phyloP scores from a whole-genome alignment of 1,284 basidiomycete genomes.

The Fistulina hepatica region DNA sequence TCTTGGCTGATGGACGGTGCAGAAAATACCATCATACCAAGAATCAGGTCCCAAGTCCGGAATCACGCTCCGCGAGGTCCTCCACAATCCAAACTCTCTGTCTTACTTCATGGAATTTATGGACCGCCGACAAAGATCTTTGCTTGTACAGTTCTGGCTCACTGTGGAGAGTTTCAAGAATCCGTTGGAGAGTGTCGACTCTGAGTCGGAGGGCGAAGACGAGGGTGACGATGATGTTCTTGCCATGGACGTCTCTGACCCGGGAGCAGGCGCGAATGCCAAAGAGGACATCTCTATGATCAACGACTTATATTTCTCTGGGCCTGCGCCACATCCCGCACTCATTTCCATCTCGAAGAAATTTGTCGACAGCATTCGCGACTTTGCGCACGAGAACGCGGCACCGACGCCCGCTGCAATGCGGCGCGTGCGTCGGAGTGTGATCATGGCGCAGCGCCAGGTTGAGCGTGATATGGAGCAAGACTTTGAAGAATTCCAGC shows the following conservation, averaged over 20 bases:
- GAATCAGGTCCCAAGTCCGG: slow-evolving; percentile 33
- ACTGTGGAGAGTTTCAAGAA: slow-evolving; percentile 97
- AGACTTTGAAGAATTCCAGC: slow-evolving; percentile 81
- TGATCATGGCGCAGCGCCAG: slow-evolving; percentile 77
- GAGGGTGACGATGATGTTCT: no score
- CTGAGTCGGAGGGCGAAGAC: slow-evolving; percentile 56
- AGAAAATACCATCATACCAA: slow-evolving; percentile 24
- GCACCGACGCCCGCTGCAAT: slow-evolving; percentile 38
- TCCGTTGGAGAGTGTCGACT: slow-evolving; percentile 78
- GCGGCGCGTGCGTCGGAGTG: slow-evolving; percentile 58
- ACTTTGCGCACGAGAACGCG: slow-evolving; percentile 46
- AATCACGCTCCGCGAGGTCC: slow-evolving; percentile 59
- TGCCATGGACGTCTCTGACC: slow-evolving; percentile 48
- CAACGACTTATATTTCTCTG: slow-evolving; percentile 75
- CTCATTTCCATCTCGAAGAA: slow-evolving; percentile 59
- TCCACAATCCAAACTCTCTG: slow-evolving; percentile 79
- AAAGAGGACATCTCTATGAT: slow-evolving; percentile 84
- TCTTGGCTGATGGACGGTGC: slow-evolving; percentile 10
- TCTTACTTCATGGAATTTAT: slow-evolving; percentile 98
- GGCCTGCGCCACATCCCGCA: slow-evolving; percentile 43
- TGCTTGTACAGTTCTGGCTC: slow-evolving; percentile 94
- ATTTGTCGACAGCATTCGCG: slow-evolving; percentile 57
- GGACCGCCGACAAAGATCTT: slow-evolving; percentile 77
- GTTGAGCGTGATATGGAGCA: slow-evolving; percentile 85
- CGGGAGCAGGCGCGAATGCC: slow-evolving; percentile 49